Base-by-base conservation (phyloP, 2,329 filamentous ascomycete species). In the Ophiosphaerella herpotricha region DNA sequence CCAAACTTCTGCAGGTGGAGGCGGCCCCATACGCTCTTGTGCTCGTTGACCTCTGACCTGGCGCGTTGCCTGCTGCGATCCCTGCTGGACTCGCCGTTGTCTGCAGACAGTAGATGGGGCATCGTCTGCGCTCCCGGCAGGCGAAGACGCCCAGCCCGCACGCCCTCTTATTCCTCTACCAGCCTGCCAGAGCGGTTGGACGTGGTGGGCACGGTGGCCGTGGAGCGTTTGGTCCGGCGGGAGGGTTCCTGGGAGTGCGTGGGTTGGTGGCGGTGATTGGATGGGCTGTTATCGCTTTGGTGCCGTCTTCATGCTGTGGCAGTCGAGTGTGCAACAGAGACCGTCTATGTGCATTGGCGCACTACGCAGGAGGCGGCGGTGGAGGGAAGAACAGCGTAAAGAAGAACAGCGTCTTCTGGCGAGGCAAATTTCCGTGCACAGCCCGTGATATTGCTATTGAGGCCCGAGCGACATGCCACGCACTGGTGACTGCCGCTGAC, bases 1-100 rank as follows among this genome's bases (percentile, higher is more conserved):
- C 73, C 71, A 55, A 75, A 70, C 65, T 70, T 73, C 55, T 74
- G 70, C 38, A 75, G 58, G 45, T 60, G 69, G 48, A 73, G 61
- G 35, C 66, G 68, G 46, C 68, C 67, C 72, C 66, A 74, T 60
- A 71, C 66, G 53, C 65, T 73, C 44, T 64, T 54, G 50, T 71
- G 68, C 53, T 66, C 66, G 48, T 61, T 55, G 9, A 66, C 67
- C 37, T 71, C 70, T 13, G 70, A 69, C 48, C 64, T 57, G 42
- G 68, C 68, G 21, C 68, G 52, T 56, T 71, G 68, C 50, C 68
- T 59, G 55, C 68, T 71, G 36, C 59, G 52, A 36, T 62, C 63
- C 36, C 63, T 58, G 42, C 67, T 67, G 43, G 61, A 57, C 46
- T 66, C 63, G 48, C 55, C 66, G 55, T 64, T 49, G 43, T 67